phyloP scores from a whole-genome alignment of 2,329 filamentous ascomycete genomes.

The Blastomyces gilchristii region DNA sequence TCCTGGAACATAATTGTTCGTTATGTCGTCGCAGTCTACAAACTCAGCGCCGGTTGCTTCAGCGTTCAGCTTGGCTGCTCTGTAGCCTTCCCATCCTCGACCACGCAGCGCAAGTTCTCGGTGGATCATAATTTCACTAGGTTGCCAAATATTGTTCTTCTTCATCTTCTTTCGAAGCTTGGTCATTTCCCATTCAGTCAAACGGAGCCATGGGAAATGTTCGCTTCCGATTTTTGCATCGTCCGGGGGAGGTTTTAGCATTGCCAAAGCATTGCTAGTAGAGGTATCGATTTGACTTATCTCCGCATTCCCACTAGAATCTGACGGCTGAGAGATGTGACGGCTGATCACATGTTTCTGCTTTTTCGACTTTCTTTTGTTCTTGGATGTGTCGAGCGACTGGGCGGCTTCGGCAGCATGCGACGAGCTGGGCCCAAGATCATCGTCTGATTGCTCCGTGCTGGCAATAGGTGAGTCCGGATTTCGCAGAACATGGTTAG shows the following conservation, averaged over 20 bases:
- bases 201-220: slow-evolving; percentile 52
- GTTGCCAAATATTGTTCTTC: slow-evolving; percentile 60
- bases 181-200: slow-evolving; percentile 59
- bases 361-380: slow-evolving; percentile 27
- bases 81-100: slow-evolving; percentile 43
- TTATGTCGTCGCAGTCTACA: slow-evolving; percentile 45
- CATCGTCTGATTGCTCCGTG: slow-evolving; percentile 37
- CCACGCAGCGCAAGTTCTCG: slow-evolving; percentile 52
- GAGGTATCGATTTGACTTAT: slow-evolving; percentile 46
- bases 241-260: slow-evolving; percentile 49
- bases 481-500: slow-evolving; percentile 30
- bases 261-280: slow-evolving; percentile 51
- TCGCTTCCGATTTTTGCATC: slow-evolving; percentile 51
- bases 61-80: slow-evolving; percentile 41
- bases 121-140: slow-evolving; percentile 56
- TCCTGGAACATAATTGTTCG: slow-evolving; percentile 29
- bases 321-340: slow-evolving; percentile 12
- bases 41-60: slow-evolving; percentile 45
- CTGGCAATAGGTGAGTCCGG: slow-evolving; percentile 39
- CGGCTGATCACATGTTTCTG: slow-evolving; percentile 31
- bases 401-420: slow-evolving; percentile 14
- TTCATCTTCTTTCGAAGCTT: slow-evolving; percentile 58
- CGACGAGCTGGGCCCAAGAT: slow-evolving; percentile 24
- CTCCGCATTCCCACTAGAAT: neutral
- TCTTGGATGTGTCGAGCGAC: slow-evolving; percentile 2